phyloP scores from a whole-genome alignment of 257 asterid genomes.

The Penstemon davidsonii region DNA sequence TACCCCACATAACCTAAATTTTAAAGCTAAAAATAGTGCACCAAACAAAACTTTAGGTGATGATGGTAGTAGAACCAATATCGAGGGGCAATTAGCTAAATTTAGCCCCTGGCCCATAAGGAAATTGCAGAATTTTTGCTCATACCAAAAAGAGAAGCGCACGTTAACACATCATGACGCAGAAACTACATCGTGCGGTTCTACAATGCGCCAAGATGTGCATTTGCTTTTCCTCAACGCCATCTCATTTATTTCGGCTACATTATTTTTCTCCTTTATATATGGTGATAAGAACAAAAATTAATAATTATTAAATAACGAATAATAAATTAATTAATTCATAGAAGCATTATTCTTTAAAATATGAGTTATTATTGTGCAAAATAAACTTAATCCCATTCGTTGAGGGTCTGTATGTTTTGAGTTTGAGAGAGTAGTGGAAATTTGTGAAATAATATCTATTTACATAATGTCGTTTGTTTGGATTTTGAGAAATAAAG shows the following conservation, averaged over 20 bases:
- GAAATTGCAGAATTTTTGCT: slow-evolving; percentile 18
- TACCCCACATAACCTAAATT: slow-evolving; percentile 15
- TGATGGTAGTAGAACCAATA: background rate
- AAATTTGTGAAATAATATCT: no score
- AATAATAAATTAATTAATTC: background rate
- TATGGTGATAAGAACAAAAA: background rate
- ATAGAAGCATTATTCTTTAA: background rate
- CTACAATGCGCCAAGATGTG: slow-evolving; percentile 36
- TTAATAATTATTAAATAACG: no score
- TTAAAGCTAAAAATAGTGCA: slow-evolving; percentile 7
- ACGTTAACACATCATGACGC: slow-evolving; percentile 42
- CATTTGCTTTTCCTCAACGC: slow-evolving; percentile 36
- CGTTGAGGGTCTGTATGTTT: no score
- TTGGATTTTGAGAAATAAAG: no score
- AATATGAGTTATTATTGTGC: background rate
- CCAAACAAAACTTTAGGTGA: background rate
- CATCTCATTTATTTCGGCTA: background rate
- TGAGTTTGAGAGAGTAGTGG: no score
- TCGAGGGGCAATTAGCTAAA: slow-evolving; percentile 13
- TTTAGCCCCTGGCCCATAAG: slow-evolving; percentile 5
- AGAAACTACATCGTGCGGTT: slow-evolving; percentile 34
- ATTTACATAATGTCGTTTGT: no score
- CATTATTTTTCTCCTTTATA: background rate
- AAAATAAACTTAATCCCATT: no score
- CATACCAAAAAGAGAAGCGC: slow-evolving; percentile 31